These are phyloP conservation scores for Suillus americanus DNA, from an alignment of 768 basidiomycete species.

Conservation along the genomic window DNA sequence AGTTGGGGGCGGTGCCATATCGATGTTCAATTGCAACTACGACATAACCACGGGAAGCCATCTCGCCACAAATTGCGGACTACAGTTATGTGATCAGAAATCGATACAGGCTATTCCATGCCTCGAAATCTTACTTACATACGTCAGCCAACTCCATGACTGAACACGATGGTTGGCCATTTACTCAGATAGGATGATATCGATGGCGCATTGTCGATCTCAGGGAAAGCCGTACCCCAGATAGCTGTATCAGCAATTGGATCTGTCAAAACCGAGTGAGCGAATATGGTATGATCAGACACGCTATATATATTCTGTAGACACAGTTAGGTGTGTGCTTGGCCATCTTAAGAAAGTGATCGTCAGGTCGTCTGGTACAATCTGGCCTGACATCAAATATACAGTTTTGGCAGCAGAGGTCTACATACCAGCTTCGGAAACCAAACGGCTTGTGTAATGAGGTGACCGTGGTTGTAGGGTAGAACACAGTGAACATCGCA, in stretches of 20 bases:
- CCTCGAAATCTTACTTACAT: constrained; percentile 18
- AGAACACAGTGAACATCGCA: constrained; percentile 31
- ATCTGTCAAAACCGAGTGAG: constrained; percentile 12
- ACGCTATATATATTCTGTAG: constrained; percentile 22
- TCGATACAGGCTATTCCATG: too few species aligned
- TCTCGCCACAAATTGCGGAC: constrained; percentile 39
- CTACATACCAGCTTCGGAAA: too few species aligned
- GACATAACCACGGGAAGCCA: constrained; percentile 45
- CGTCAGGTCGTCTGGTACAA: constrained; percentile 27
- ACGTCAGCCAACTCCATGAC: constrained; percentile 45
- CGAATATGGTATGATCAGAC: constrained; percentile 15
- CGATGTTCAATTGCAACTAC: constrained; percentile 47
- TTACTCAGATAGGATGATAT: constrained; percentile 15
- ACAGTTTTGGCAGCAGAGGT: too few species aligned
- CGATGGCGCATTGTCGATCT: constrained; percentile 26
- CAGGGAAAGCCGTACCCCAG: constrained; percentile 33
- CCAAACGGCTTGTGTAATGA: too few species aligned
- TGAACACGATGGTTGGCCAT: constrained; percentile 45
- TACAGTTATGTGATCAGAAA: not conserved
- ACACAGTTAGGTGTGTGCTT: constrained; percentile 28
- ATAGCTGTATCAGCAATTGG: constrained; percentile 25
- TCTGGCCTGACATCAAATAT: constrained; percentile 10
- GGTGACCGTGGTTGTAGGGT: constrained; percentile 21
- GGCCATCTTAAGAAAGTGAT: constrained; percentile 32
- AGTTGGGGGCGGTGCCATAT: constrained; percentile 44